These are phyloP conservation scores for Ceratorhiza oryzae-sativae DNA, from an alignment of 1,284 basidiomycete genomes.

Conservation along the genomic window DNA sequence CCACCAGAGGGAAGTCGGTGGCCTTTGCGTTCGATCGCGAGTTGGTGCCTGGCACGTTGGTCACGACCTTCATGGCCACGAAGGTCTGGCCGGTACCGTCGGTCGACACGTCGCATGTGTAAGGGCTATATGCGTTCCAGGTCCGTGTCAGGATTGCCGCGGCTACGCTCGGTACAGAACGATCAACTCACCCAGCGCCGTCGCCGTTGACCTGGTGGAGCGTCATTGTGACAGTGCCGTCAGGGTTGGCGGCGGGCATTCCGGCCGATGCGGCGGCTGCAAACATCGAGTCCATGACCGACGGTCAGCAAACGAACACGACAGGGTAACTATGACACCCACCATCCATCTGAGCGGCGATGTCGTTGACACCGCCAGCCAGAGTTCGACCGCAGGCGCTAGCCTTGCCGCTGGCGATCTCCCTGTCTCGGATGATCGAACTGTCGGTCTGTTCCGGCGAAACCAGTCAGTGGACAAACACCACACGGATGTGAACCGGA, in stretches of 20 bases:
- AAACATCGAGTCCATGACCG: too few species aligned
- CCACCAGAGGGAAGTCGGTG: slow-evolving; percentile 45
- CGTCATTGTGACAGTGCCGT: slow-evolving; percentile 46
- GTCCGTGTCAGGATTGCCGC: background rate
- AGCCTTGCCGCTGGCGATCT: slow-evolving; percentile 43
- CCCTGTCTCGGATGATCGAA: slow-evolving; percentile 45
- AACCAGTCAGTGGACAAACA: background rate
- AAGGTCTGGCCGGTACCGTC: slow-evolving; percentile 46
- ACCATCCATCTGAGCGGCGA: slow-evolving; percentile 43
- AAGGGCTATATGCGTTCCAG: slow-evolving; percentile 41
- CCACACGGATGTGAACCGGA: background rate
- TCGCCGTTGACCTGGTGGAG: slow-evolving; percentile 47
- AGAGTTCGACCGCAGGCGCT: slow-evolving; percentile 45
- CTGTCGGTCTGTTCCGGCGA: slow-evolving; percentile 45
- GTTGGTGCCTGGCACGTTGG: slow-evolving; percentile 45
- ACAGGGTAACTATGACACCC: background rate
- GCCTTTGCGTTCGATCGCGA: slow-evolving; percentile 44
- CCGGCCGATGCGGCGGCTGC: slow-evolving; percentile 44
- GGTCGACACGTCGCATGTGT: slow-evolving; percentile 45
- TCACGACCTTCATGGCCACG: slow-evolving; percentile 43
- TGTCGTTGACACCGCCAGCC: slow-evolving; percentile 45
- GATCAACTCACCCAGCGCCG: slow-evolving; percentile 44
- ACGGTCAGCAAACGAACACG: background rate
- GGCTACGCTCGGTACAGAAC: too few species aligned
- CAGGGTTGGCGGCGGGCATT: slow-evolving; percentile 42